These are phyloP conservation scores for Leccinum rimulosum DNA, from an alignment of 768 basidiomycete species.

Conservation along the genomic window DNA sequence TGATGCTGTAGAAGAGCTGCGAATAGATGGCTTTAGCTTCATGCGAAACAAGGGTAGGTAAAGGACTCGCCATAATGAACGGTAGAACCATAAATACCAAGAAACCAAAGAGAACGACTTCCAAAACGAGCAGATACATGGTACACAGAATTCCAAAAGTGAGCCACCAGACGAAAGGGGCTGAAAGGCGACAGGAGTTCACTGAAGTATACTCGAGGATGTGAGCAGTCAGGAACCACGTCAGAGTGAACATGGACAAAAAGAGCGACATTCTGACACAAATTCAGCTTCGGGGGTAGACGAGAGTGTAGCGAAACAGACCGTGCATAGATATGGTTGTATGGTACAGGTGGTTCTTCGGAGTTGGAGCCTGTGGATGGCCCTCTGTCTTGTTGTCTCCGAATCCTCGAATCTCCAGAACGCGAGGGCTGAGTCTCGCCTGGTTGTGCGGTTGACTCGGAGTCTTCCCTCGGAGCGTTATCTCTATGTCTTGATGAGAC, in stretches of 20 bases:
- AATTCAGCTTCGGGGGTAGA: slow-evolving; percentile 13
- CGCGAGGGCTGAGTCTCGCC: slow-evolving; percentile 22
- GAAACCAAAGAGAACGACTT: slow-evolving; percentile 72
- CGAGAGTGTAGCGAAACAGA: slow-evolving; percentile 8
- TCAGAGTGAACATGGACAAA: slow-evolving; percentile 67
- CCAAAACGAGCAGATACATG: slow-evolving; percentile 71
- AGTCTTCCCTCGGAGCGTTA: slow-evolving; percentile 27
- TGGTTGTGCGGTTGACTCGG: slow-evolving; percentile 24
- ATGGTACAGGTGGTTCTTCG: slow-evolving; percentile 25
- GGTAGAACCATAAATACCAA: slow-evolving; percentile 79
- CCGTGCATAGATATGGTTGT: slow-evolving; percentile 30
- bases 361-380: slow-evolving; percentile 19
- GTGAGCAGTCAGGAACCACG: slow-evolving; percentile 82
- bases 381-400: slow-evolving; percentile 22
- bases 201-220: slow-evolving; percentile 77
- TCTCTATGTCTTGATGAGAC: slow-evolving; percentile 21
- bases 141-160: slow-evolving; percentile 77
- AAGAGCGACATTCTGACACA: slow-evolving; percentile 51
- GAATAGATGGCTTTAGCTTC: slow-evolving; percentile 6
- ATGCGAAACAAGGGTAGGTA: background rate
- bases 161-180: slow-evolving; percentile 88
- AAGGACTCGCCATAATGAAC: slow-evolving; percentile 64
- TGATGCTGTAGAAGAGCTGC: slow-evolving; percentile 74
- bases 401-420: slow-evolving; percentile 14
- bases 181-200: slow-evolving; percentile 64